Evolutionary conservation across 495 filamentous ascomycete genomes (phyloP).

Genomic region (Parathielavia appendiculata): DNA sequence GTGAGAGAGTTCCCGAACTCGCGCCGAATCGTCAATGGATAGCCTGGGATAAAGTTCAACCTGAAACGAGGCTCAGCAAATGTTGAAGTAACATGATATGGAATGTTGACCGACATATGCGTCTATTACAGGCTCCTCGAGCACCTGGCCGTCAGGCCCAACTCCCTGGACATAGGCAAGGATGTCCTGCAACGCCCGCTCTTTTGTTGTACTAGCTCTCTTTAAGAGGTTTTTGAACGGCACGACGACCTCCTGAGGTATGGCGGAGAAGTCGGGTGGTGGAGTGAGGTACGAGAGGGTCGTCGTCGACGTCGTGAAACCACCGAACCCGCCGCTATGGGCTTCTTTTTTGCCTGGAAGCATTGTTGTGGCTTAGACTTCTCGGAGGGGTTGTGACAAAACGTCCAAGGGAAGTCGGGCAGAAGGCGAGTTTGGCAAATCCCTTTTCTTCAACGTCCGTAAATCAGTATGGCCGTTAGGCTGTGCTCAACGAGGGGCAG

Average conservation of each 20-base stretch:
- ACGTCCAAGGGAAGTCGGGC: neutral
- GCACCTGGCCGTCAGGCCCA: constrained; percentile 46
- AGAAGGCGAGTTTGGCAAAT: neutral
- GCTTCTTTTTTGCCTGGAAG: neutral
- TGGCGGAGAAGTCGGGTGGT: constrained; percentile 70
- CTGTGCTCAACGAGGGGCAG: no score
- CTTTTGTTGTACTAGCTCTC: constrained; percentile 86
- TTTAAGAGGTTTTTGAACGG: constrained; percentile 88
- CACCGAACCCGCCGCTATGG: constrained; percentile 20
- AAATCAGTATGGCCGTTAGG: no score
- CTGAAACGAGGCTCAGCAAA: constrained; percentile 41
- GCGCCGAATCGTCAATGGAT: constrained; percentile 81
- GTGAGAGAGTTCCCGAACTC: constrained; percentile 81
- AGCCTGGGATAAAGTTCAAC: constrained; percentile 78
- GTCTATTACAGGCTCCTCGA: constrained; percentile 72
- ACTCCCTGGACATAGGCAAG: constrained; percentile 53
- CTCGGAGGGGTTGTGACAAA: neutral
- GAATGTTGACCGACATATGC: constrained; percentile 67
- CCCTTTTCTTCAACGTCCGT: no score
- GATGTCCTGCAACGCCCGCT: constrained; percentile 88
- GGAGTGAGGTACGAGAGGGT: constrained; percentile 79
- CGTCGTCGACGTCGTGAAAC: constrained; percentile 42
- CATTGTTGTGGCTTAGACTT: neutral
- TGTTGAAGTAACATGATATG: neutral
- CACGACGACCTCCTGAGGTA: constrained; percentile 78